A percentile compares a stretch with the other conserved stretches of the same genome.
Evolutionary conservation across 352 stramenopile species (phyloP).

Genomic region (Pythium rishiriense): DNA sequence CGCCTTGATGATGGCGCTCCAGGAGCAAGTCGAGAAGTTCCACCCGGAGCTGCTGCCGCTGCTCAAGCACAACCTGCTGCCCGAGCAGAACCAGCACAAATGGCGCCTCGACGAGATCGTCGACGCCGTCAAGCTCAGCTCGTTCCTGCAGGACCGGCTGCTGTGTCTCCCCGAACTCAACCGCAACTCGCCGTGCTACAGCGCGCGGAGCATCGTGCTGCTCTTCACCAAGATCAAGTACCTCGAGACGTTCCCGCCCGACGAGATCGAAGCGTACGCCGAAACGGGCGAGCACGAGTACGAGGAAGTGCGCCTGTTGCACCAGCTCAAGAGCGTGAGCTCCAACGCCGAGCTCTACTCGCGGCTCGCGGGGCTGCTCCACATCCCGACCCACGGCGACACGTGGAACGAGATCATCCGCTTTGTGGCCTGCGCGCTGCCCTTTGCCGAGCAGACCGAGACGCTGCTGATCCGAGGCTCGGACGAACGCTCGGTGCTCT

Average conservation of each 20-base stretch:
- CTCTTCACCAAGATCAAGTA: conserved; percentile 87
- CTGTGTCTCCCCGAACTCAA: conserved; percentile 77
- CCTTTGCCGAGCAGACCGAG: conserved; percentile 85
- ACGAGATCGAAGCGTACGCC: conserved; percentile 62
- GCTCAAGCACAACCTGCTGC: conserved; percentile 37
- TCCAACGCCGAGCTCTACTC: conserved; percentile 66
- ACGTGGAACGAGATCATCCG: conserved; percentile 77
- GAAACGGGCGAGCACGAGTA: conserved; percentile 48
- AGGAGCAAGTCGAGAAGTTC: conserved; percentile 42
- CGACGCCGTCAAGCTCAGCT: conserved; percentile 66
- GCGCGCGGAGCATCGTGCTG: conserved; percentile 70
- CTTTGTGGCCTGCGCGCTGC: conserved; percentile 71
- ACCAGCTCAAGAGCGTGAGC: conserved; percentile 57
- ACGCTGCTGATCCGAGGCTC: conserved; percentile 80
- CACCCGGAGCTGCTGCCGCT: conserved; percentile 65
- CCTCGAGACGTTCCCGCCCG: conserved; percentile 65
- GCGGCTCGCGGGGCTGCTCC: conserved; percentile 59
- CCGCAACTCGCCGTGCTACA: conserved; percentile 81
- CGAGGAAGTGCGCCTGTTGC: conserved; percentile 68
- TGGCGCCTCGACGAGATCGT: conserved; percentile 45
- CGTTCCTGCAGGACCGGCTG: conserved; percentile 68
- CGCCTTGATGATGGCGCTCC: conserved; percentile 29
- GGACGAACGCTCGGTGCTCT: conserved; percentile 83
- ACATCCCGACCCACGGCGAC: conserved; percentile 73
- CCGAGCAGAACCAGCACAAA: conserved; percentile 34